These are phyloP conservation scores for Sarocladium strictum DNA, from an alignment of 2,329 filamentous ascomycete species.

Conservation along the genomic window DNA sequence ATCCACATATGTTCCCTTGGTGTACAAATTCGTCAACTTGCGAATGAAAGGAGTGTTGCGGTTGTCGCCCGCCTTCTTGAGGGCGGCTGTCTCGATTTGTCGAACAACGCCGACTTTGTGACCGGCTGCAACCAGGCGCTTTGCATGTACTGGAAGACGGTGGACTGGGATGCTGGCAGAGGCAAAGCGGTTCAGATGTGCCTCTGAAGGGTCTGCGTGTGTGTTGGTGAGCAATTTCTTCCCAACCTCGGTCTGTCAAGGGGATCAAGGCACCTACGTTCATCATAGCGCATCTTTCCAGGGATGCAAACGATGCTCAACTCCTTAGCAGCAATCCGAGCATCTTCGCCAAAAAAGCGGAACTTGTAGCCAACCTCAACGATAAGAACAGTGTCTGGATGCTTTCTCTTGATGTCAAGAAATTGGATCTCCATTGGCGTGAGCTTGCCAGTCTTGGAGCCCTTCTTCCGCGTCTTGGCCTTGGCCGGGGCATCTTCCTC, in stretches of 20 bases:
- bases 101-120: constrained; percentile 95
- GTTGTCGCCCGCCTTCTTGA: constrained; percentile 95
- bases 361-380: constrained; percentile 98
- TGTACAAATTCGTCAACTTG: constrained; percentile 94
- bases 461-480: constrained; percentile 58
- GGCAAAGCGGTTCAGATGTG: constrained; percentile 85
- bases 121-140: constrained; percentile 83
- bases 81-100: constrained; percentile 88
- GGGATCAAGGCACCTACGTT: constrained; percentile 48
- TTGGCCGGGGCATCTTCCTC: constrained; percentile 47
- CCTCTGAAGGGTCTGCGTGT: constrained; percentile 69
- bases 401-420: constrained; percentile 85
- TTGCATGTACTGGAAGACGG: constrained; percentile 86
- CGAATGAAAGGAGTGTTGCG: constrained; percentile 86
- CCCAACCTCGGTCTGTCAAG: too few relatives aligned
- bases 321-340: constrained; percentile 79
- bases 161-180: constrained; percentile 95
- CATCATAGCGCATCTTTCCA: constrained; percentile 89
- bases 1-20: constrained; percentile 95
- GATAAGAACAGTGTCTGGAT: constrained; percentile 84
- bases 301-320: constrained; percentile 95
- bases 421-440: constrained; percentile 94
- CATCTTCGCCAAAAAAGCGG: constrained; percentile 94
- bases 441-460: constrained; percentile 66
- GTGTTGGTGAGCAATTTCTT: constrained; percentile 1